These are phyloP conservation scores for Chara braunii DNA, from an alignment of 139 green algal species.

Conservation along the genomic window DNA sequence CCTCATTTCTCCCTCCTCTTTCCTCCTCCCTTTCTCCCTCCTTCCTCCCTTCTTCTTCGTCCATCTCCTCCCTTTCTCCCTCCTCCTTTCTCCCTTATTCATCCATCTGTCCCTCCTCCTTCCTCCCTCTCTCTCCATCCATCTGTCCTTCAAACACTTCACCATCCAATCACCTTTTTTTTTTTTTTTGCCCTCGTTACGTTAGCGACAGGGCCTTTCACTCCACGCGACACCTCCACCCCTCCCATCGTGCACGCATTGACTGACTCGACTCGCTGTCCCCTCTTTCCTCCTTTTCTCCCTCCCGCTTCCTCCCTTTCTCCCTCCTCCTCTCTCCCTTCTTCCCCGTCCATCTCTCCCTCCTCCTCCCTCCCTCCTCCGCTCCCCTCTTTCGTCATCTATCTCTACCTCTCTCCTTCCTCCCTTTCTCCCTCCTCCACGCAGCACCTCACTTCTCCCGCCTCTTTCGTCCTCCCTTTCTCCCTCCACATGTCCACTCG, in stretches of 20 bases:
- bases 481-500: neutral
- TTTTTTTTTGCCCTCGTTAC: too few species aligned
- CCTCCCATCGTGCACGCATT: too few species aligned
- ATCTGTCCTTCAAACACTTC: neutral
- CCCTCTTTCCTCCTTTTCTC: neutral
- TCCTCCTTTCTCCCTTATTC: conserved; percentile 3
- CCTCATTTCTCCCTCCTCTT: conserved; percentile 14
- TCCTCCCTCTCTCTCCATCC: neutral
- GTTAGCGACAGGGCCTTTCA: too few species aligned
- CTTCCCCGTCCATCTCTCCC: neutral
- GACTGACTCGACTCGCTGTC: neutral
- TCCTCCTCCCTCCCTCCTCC: neutral
- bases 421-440: conserved; percentile 3
- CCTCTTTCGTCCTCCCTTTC: neutral
- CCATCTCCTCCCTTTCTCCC: neutral
- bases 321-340: conserved; percentile 6
- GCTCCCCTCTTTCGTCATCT: too few species aligned
- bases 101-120: neutral
- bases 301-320: neutral
- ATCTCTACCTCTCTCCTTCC: neutral
- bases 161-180: too few species aligned
- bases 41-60: too few species aligned
- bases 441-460: neutral
- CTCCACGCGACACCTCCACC: too few species aligned
- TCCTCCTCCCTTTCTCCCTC: neutral